A percentile compares a stretch with the other conserved stretches of the same genome.
phyloP scores from a whole-genome alignment of 1,284 basidiomycete species.

The Trichosporon sp. region DNA sequence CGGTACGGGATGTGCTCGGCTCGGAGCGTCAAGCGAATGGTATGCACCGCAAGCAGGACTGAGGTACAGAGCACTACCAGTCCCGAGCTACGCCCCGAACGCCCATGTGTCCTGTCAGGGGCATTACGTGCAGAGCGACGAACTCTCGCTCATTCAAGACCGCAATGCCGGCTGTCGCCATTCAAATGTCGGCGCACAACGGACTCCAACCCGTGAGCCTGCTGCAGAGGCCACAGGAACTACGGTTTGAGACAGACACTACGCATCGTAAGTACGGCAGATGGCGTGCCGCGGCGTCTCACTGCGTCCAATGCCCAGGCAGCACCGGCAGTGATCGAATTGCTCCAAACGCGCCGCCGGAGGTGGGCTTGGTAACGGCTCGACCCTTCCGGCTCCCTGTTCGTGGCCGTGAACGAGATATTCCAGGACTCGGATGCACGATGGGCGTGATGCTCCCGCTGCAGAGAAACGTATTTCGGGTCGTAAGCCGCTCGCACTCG shows the following conservation, averaged over 20 bases:
- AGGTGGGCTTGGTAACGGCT: not conserved
- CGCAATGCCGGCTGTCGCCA: not conserved
- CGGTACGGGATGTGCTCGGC: not conserved
- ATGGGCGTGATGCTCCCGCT: not conserved
- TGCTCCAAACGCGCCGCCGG: slow-evolving; percentile 8
- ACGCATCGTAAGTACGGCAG: not conserved
- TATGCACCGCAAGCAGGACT: no score
- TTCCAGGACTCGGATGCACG: not conserved
- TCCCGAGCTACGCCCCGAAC: no score
- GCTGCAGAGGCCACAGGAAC: slow-evolving; percentile 5
- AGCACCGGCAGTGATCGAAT: not conserved
- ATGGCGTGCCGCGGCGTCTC: slow-evolving; percentile 2
- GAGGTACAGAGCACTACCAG: no score
- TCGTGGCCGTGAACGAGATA: not conserved
- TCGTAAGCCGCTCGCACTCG: not conserved
- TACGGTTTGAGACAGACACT: not conserved
- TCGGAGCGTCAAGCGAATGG: not conserved
- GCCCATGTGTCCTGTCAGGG: not conserved
- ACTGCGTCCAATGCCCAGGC: not conserved
- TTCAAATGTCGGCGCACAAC: not conserved
- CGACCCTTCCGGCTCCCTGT: not conserved
- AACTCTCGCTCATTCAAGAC: not conserved
- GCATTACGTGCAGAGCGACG: not conserved
- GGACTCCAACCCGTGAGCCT: not conserved
- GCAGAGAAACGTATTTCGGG: not conserved